Evolutionary conservation across 805 yeast genomes (phyloP).

Genomic region (Candida chilensis): DNA sequence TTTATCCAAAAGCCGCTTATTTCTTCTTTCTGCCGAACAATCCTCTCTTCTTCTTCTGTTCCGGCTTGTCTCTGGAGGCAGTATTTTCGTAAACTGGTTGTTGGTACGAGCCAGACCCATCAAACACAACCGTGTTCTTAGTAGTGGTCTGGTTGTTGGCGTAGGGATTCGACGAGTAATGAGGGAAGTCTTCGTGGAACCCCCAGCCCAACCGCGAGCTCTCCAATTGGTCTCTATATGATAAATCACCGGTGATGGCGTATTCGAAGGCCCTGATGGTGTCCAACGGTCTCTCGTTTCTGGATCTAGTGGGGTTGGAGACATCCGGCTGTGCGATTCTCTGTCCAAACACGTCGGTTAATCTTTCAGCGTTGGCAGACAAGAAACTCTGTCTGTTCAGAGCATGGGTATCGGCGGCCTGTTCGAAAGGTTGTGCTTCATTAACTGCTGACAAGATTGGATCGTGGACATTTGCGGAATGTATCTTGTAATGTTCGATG

Average conservation of each 20-base stretch:
- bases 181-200: conserved; percentile 72
- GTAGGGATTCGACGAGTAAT: conserved; percentile 31
- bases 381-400: conserved; percentile 26
- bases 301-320: conserved; percentile 85
- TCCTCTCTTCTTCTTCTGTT: conserved; percentile 71
- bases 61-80: conserved; percentile 23
- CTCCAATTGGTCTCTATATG: conserved; percentile 76
- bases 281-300: conserved; percentile 96
- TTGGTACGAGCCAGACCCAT: conserved; percentile 7
- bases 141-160: conserved; percentile 8
- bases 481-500: conserved; percentile 41
- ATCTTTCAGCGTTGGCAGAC: conserved; percentile 41
- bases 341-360: conserved; percentile 81
- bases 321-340: conserved; percentile 73
- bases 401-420: conserved; percentile 20
- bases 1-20: no score
- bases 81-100: conserved; percentile 43
- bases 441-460: conserved; percentile 91
- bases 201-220: conserved; percentile 76
- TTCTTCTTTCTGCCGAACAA: conserved; percentile 58
- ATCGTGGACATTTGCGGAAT: conserved; percentile 70
- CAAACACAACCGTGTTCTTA: conserved; percentile 3
- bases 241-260: conserved; percentile 82
- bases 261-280: conserved; percentile 92
- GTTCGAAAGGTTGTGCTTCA: conserved; percentile 93